These are phyloP conservation scores for Phoenix roebelenii DNA, from an alignment of 176 grass and related monocot species.

Conservation along the genomic window DNA sequence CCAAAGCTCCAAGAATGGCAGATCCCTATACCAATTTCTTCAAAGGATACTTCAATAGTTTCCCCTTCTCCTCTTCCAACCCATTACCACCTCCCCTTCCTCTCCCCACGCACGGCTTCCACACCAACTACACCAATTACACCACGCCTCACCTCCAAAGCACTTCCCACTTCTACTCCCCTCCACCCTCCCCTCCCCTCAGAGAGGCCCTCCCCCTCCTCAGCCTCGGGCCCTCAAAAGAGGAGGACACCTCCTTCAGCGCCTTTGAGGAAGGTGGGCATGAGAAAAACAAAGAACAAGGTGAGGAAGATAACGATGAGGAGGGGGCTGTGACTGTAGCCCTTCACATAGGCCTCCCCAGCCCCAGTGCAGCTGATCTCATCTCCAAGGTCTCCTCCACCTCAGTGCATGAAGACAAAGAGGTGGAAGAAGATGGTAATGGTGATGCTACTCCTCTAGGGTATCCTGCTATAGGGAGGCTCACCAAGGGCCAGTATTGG, in stretches of 20 bases:
- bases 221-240: conserved; percentile 34
- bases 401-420: conserved; percentile 8
- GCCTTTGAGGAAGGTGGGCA: conserved; percentile 3
- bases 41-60: conserved; percentile 17
- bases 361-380: conserved; percentile 22
- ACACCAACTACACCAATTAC: too few species aligned
- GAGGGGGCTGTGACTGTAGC: conserved; percentile 51
- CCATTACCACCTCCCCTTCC: conserved; percentile 21
- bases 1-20: conserved; percentile 11
- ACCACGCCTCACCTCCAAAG: too few species aligned
- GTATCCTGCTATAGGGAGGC: conserved; percentile 6
- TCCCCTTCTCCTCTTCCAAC: conserved; percentile 8
- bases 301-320: conserved; percentile 3
- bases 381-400: conserved; percentile 4
- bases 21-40: conserved; percentile 19
- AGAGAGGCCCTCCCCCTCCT: conserved; percentile 66
- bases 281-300: too few species aligned
- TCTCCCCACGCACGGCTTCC: neutral
- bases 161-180: conserved; percentile 7
- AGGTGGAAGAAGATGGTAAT: conserved; percentile 4
- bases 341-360: conserved; percentile 76
- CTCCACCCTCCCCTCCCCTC: conserved; percentile 54
- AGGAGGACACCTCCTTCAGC: neutral
- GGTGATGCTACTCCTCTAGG: conserved; percentile 27
- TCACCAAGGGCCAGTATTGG: conserved; percentile 9